These are phyloP conservation scores for Xanthoparmelia taractica DNA, from an alignment of 495 filamentous ascomycete species.

Conservation along the genomic window DNA sequence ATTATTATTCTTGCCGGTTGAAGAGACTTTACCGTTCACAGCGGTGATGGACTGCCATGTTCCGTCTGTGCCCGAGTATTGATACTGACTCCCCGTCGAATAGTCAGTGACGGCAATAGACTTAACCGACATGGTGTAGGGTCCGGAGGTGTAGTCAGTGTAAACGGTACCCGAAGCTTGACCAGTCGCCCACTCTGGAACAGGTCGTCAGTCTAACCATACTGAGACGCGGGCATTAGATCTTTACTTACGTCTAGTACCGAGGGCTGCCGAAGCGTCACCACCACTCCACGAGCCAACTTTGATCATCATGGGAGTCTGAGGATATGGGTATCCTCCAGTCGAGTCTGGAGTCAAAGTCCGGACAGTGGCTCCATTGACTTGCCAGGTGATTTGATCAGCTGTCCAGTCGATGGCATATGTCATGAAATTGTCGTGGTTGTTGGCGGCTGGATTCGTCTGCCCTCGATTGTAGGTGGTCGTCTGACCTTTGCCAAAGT, in stretches of 20 bases:
- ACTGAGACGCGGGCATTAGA: neutral
- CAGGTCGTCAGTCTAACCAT: neutral
- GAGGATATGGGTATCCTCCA: constrained; percentile 63
- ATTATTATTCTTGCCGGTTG: constrained; percentile 36
- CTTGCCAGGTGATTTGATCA: constrained; percentile 59
- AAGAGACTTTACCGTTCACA: constrained; percentile 60
- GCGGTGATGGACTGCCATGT: constrained; percentile 73
- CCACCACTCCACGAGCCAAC: constrained; percentile 85
- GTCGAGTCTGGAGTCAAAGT: constrained; percentile 58
- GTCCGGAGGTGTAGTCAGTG: constrained; percentile 55
- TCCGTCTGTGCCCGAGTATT: constrained; percentile 67
- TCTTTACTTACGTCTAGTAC: constrained; percentile 56
- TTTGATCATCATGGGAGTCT: constrained; percentile 78
- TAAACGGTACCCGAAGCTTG: constrained; percentile 46
- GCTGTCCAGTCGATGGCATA: constrained; percentile 82
- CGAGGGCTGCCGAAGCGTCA: constrained; percentile 52
- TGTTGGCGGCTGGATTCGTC: constrained; percentile 44
- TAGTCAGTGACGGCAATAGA: constrained; percentile 75
- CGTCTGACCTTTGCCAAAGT: constrained; percentile 78
- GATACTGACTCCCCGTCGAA: constrained; percentile 77
- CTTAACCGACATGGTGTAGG: constrained; percentile 79
- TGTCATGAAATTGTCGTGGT: constrained; percentile 59
- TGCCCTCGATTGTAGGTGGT: constrained; percentile 55
- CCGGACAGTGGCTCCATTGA: constrained; percentile 62
- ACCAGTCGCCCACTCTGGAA: constrained; percentile 72